Conservation (phyloP, 2,329 filamentous ascomycete species). For the Endoconidiophora polonica region DNA sequence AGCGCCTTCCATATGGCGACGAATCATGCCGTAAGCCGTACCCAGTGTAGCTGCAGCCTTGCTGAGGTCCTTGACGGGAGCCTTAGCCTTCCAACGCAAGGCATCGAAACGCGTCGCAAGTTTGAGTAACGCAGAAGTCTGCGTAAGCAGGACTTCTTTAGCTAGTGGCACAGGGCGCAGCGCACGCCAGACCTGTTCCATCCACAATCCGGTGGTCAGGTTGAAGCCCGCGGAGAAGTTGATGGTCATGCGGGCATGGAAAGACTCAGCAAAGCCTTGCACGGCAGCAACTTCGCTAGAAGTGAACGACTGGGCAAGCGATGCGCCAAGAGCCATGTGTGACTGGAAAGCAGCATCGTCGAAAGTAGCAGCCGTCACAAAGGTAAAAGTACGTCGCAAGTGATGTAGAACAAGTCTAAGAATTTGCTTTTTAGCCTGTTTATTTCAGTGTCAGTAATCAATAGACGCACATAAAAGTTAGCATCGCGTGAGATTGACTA, state of each 20-base stretch:
- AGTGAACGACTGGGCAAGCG: constrained; percentile 2
- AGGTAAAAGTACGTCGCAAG: constrained; percentile 35
- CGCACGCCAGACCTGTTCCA: constrained; percentile 61
- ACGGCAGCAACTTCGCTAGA: constrained; percentile 1
- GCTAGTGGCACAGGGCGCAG: constrained; percentile 48
- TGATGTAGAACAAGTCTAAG: constrained; percentile 30
- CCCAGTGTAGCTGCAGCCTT: constrained; percentile 37
- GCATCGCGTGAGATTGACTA: background rate
- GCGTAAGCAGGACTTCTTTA: constrained; percentile 27
- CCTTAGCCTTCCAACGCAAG: constrained; percentile 40
- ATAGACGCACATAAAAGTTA: background rate
- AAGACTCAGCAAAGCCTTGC: constrained; percentile 22
- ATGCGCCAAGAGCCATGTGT: constrained; percentile 34
- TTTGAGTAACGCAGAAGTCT: constrained; percentile 33
- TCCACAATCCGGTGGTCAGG: constrained; percentile 57
- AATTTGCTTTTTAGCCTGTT: constrained; percentile 15
- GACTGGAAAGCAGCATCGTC: constrained; percentile 50
- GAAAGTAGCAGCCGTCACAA: constrained; percentile 31
- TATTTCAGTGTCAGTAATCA: background rate
- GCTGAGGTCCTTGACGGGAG: constrained; percentile 33
- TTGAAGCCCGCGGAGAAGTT: constrained; percentile 56
- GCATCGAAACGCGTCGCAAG: constrained; percentile 44
- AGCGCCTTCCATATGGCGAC: constrained; percentile 20
- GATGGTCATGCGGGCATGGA: constrained; percentile 29
- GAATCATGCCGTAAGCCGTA: constrained; percentile 38